Conservation (phyloP, 306 rosid genomes). For the Hylodesmum podocarpum region DNA sequence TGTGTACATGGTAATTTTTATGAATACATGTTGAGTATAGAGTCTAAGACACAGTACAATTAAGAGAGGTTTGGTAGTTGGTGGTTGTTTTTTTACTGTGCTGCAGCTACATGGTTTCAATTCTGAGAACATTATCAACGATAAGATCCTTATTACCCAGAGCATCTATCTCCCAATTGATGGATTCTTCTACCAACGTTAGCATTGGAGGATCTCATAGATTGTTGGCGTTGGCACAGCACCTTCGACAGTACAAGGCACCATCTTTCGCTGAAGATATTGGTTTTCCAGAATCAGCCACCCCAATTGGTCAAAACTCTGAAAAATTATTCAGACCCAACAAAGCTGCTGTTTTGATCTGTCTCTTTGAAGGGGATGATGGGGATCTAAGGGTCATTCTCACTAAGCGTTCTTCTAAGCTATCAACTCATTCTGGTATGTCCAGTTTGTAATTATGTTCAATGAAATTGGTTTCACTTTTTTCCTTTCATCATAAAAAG, state of each 20-base stretch:
- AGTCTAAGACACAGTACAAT: background rate
- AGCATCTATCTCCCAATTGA: constrained; percentile 37
- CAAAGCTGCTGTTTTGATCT: constrained; percentile 89
- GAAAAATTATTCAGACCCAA: constrained; percentile 63
- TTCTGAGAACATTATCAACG: constrained; percentile 46
- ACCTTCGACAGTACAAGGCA: constrained; percentile 84
- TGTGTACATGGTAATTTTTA: no score
- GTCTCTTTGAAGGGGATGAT: constrained; percentile 78
- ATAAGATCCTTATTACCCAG: constrained; percentile 30
- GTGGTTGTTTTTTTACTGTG: background rate
- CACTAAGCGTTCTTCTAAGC: constrained; percentile 73
- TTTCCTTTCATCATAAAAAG: background rate
- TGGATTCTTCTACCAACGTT: constrained; percentile 51
- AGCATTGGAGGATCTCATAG: constrained; percentile 40
- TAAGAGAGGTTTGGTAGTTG: background rate
- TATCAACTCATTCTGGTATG: constrained; percentile 88
- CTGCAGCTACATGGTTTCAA: constrained; percentile 61
- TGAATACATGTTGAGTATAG: no score
- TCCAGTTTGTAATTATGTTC: constrained; percentile 3
- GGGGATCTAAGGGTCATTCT: constrained; percentile 91
- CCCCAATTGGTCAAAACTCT: constrained; percentile 50
- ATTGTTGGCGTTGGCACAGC: constrained; percentile 65
- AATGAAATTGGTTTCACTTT: constrained; percentile 34
- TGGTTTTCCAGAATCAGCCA: constrained; percentile 75
- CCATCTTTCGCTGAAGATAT: constrained; percentile 58